A percentile compares a stretch with the other conserved stretches of the same genome.
phyloP scores from a whole-genome alignment of 2,329 filamentous ascomycete genomes.

The Sporothrix mexicana region DNA sequence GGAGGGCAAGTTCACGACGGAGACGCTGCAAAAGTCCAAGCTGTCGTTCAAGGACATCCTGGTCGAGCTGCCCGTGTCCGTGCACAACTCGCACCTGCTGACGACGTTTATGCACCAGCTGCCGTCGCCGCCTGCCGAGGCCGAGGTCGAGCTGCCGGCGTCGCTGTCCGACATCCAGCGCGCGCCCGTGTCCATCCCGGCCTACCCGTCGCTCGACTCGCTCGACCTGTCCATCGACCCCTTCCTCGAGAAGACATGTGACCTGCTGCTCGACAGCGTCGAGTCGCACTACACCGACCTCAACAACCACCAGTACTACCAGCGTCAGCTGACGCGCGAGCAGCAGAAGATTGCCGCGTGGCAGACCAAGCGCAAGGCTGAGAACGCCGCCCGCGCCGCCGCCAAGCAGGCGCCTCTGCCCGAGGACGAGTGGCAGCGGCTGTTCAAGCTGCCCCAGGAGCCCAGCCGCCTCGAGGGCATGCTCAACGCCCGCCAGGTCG shows the following conservation, averaged over 20 bases:
- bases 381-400: constrained; percentile 83
- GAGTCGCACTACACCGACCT: constrained; percentile 98
- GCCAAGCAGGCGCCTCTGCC: constrained; percentile 89
- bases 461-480: constrained; percentile 91
- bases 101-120: constrained; percentile 95
- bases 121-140: constrained; percentile 66
- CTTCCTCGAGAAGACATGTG: constrained; percentile 97
- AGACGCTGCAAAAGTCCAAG: constrained; percentile 94
- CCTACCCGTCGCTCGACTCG: constrained; percentile 86
- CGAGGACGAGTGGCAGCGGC: constrained; percentile 96
- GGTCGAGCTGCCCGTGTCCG: constrained; percentile 82
- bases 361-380: constrained; percentile 95
- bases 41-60: constrained; percentile 93
- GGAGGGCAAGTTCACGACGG: constrained; percentile 96
- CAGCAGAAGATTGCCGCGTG: constrained; percentile 96
- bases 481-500: constrained; percentile 93
- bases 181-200: constrained; percentile 65
- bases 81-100: constrained; percentile 97
- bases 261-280: constrained; percentile 93
- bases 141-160: constrained; percentile 74
- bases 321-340: constrained; percentile 89
- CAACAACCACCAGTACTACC: constrained; percentile 98
- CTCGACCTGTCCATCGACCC: constrained; percentile 95
- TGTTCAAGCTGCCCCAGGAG: constrained; percentile 97
- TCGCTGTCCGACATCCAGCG: constrained; percentile 79